Conservation (phyloP, 331 rosid genomes). For the Quercus phellos region DNA sequence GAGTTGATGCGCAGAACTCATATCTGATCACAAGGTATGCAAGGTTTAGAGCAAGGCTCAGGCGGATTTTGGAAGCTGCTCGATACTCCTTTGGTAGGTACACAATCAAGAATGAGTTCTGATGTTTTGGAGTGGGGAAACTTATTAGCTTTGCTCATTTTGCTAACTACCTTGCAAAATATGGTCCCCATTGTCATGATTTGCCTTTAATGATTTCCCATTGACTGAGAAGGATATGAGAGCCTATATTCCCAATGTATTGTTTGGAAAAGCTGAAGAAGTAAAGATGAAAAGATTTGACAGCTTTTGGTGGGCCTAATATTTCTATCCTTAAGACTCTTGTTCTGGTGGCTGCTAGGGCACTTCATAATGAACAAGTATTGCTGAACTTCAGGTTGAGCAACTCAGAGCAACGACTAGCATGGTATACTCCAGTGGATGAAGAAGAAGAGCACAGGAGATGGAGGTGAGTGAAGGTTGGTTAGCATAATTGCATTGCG, state of each 20-base stretch:
- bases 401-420: slow-evolving; percentile 66
- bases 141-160: slow-evolving; percentile 81
- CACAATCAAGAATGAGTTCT: slow-evolving; percentile 18
- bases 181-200: slow-evolving; percentile 79
- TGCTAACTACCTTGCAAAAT: slow-evolving; percentile 77
- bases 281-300: slow-evolving; percentile 66
- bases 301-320: slow-evolving; percentile 55
- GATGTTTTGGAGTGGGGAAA: slow-evolving; percentile 69
- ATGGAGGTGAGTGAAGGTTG: slow-evolving; percentile 47
- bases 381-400: slow-evolving; percentile 81
- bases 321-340: slow-evolving; percentile 58
- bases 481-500: not conserved
- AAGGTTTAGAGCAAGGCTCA: slow-evolving; percentile 49
- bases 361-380: slow-evolving; percentile 67
- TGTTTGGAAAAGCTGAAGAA: slow-evolving; percentile 60
- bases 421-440: slow-evolving; percentile 74
- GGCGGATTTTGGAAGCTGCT: slow-evolving; percentile 65
- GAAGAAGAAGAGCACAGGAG: slow-evolving; percentile 89
- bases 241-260: slow-evolving; percentile 65
- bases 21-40: slow-evolving; percentile 86
- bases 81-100: slow-evolving; percentile 71
- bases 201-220: slow-evolving; percentile 87
- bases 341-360: slow-evolving; percentile 65
- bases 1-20: slow-evolving; percentile 59
- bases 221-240: slow-evolving; percentile 58